Evolutionary conservation across 306 rosid genomes (phyloP).

Genomic region (Pyrus bretschneideri): DNA sequence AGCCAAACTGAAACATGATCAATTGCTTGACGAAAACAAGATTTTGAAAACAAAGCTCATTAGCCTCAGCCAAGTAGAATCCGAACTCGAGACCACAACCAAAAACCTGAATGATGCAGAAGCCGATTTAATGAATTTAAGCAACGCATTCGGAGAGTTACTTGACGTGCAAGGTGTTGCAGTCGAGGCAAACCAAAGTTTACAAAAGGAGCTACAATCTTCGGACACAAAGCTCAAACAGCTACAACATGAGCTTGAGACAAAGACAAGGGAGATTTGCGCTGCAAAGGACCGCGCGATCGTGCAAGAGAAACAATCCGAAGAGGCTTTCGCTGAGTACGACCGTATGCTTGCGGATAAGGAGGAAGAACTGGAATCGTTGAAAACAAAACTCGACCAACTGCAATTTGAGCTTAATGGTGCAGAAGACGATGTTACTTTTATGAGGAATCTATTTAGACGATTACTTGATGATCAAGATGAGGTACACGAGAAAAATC

Average conservation of each 20-base stretch:
- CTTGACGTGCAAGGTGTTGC: slow-evolving; percentile 30
- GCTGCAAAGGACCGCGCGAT: background rate
- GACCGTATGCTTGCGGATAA: background rate
- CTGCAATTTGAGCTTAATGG: slow-evolving; percentile 52
- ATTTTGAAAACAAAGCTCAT: background rate
- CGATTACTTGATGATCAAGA: slow-evolving; percentile 68
- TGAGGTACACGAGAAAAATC: background rate
- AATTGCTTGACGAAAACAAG: background rate
- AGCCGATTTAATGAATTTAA: background rate
- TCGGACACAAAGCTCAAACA: slow-evolving; percentile 15
- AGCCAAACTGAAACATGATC: background rate
- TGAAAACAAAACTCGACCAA: slow-evolving; percentile 34
- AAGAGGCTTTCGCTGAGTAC: background rate
- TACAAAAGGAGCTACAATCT: slow-evolving; percentile 48
- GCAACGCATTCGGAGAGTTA: background rate
- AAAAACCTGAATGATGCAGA: background rate
- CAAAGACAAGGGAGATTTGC: background rate
- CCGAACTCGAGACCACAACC: background rate
- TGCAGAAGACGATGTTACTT: slow-evolving; percentile 57
- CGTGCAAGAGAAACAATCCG: background rate
- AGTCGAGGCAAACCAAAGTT: slow-evolving; percentile 66
- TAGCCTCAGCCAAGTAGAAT: background rate
- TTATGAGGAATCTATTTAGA: slow-evolving; percentile 73
- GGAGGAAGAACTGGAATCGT: background rate
- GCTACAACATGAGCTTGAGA: background rate